phyloP scores from a whole-genome alignment of 306 rosid genomes.

The Glycine soja region DNA sequence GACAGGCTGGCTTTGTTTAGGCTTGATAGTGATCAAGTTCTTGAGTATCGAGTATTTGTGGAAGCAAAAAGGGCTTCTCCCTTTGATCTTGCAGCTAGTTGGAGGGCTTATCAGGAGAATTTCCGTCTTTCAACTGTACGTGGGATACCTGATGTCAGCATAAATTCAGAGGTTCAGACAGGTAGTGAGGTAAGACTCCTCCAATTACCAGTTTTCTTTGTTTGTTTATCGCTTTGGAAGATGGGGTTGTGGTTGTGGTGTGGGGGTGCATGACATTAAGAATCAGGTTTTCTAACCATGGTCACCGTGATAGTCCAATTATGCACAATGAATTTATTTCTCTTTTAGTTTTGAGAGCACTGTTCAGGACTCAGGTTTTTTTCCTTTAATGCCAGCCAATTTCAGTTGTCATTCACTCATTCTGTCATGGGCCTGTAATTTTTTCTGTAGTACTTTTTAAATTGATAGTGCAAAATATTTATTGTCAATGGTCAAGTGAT shows the following conservation, averaged over 20 bases:
- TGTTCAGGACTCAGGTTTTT: constrained; percentile 14
- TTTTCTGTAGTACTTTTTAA: constrained; percentile 8
- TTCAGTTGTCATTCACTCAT: constrained; percentile 16
- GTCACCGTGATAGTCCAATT: background rate
- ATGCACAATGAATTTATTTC: constrained; percentile 34
- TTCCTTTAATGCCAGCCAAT: background rate
- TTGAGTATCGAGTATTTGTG: constrained; percentile 82
- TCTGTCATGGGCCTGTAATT: background rate
- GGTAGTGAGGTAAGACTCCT: constrained; percentile 67
- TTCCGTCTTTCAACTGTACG: constrained; percentile 81
- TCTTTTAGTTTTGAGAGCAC: constrained; percentile 16
- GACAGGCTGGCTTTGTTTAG: constrained; percentile 78
- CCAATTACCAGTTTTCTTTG: background rate
- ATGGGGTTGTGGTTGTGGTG: constrained; percentile 22
- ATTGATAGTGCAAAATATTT: constrained; percentile 25
- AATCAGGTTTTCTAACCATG: constrained; percentile 9
- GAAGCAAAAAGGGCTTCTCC: constrained; percentile 87
- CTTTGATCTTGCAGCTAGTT: constrained; percentile 96
- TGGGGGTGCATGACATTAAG: constrained; percentile 19
- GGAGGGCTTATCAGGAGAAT: constrained; percentile 91
- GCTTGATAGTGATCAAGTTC: constrained; percentile 63
- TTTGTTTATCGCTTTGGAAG: constrained; percentile 20
- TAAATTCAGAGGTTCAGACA: constrained; percentile 62
- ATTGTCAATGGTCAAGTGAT: constrained; percentile 15
- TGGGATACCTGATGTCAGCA: constrained; percentile 94